phyloP scores from a whole-genome alignment of 305 asterid species.

The Fraxinus velutina region DNA sequence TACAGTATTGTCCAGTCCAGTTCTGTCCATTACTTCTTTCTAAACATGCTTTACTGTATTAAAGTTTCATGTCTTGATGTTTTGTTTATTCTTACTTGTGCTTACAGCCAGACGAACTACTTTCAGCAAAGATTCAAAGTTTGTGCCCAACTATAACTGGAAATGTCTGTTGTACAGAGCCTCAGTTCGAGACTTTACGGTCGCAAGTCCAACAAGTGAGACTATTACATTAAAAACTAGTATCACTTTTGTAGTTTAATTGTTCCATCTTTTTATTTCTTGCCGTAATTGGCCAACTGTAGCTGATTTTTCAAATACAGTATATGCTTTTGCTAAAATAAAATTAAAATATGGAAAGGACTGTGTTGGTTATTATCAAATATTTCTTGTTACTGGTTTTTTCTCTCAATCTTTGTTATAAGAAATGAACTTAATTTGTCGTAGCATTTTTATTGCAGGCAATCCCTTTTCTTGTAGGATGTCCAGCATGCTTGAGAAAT shows the following conservation, averaged over 20 bases:
- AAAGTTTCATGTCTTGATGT: background rate
- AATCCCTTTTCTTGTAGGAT: conserved; percentile 95
- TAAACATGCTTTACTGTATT: background rate
- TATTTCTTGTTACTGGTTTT: background rate
- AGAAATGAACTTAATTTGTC: conserved; percentile 22
- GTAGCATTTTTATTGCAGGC: conserved; percentile 68
- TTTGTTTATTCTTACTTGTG: background rate
- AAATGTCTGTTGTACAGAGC: conserved; percentile 87
- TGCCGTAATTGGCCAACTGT: background rate
- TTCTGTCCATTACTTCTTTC: background rate
- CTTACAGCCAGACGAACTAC: conserved; percentile 71
- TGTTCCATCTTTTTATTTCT: background rate
- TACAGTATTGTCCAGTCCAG: background rate
- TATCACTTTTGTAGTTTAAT: background rate
- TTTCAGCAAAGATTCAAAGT: conserved; percentile 89
- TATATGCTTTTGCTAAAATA: background rate
- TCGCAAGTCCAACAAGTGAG: conserved; percentile 97
- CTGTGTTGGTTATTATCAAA: background rate
- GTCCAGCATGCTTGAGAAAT: conserved; percentile 99
- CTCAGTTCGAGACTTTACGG: conserved; percentile 72
- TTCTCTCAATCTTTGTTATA: background rate
- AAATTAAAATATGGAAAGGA: background rate
- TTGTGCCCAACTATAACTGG: conserved; percentile 95
- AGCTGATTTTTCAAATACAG: background rate
- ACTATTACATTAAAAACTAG: background rate